Conservation (phyloP, 352 stramenopile genomes). For the Pythium phragmiticola region DNA sequence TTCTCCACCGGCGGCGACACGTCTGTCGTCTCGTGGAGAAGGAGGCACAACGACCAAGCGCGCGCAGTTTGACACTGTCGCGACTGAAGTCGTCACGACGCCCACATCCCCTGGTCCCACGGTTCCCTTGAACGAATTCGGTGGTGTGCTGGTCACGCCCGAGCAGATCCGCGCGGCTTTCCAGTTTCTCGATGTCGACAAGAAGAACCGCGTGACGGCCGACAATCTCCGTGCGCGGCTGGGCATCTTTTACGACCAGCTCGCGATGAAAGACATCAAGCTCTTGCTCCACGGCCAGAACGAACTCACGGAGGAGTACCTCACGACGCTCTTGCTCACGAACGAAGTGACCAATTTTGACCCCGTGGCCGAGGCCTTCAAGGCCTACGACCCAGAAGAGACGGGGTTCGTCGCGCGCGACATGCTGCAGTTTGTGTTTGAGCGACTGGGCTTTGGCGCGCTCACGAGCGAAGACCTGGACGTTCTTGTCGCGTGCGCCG, state of each 20-base stretch:
- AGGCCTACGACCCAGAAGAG: slow-evolving; percentile 86
- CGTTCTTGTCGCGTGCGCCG: slow-evolving; percentile 83
- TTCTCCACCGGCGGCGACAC: not conserved
- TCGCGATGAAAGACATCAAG: slow-evolving; percentile 78
- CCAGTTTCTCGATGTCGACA: slow-evolving; percentile 89
- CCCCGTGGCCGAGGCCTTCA: slow-evolving; percentile 86
- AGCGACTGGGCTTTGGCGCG: slow-evolving; percentile 72
- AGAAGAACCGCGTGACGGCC: slow-evolving; percentile 76
- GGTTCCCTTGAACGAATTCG: slow-evolving; percentile 38
- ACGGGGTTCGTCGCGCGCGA: slow-evolving; percentile 78
- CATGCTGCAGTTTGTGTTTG: slow-evolving; percentile 86
- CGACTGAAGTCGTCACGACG: not conserved
- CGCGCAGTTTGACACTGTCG: not conserved
- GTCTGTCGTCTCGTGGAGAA: not conserved
- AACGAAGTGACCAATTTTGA: slow-evolving; percentile 92
- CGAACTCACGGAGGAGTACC: slow-evolving; percentile 69
- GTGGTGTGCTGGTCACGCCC: slow-evolving; percentile 79
- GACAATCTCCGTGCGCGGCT: slow-evolving; percentile 77
- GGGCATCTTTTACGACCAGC: slow-evolving; percentile 86
- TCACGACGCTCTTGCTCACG: slow-evolving; percentile 75
- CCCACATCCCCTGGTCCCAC: not conserved
- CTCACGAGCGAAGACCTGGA: slow-evolving; percentile 83
- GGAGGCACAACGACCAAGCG: not conserved
- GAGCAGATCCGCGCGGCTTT: slow-evolving; percentile 87
- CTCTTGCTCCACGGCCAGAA: slow-evolving; percentile 86